Conservation (phyloP, 305 asterid genomes). For the Solanum hybrid region DNA sequence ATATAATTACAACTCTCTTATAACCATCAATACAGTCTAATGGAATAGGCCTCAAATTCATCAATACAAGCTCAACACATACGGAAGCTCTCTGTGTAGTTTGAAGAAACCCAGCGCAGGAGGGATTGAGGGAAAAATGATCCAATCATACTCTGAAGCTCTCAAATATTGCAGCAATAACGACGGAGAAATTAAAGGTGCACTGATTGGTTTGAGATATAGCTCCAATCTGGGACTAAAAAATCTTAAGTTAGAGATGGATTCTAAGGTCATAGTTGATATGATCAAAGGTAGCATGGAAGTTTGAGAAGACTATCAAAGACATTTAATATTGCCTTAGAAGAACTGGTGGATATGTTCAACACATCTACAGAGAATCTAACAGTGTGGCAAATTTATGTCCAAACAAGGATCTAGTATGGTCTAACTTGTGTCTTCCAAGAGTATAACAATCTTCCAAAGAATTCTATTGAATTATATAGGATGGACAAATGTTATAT, state of each 20-base stretch:
- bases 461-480: background rate
- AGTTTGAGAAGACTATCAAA: background rate
- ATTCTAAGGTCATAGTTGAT: background rate
- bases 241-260: background rate
- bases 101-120: background rate
- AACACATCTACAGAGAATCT: background rate
- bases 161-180: background rate
- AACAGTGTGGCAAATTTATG: background rate
- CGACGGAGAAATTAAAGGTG: background rate
- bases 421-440: background rate
- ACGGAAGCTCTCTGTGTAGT: background rate
- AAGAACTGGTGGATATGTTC: background rate
- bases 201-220: background rate
- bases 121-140: background rate
- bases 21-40: background rate
- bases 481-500: background rate
- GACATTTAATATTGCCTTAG: background rate
- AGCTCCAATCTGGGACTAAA: background rate
- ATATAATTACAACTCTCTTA: background rate
- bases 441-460: background rate
- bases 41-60: background rate
- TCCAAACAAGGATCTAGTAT: background rate
- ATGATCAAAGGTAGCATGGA: background rate
- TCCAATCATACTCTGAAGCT: background rate
- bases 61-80: background rate